Evolutionary conservation across 306 rosid species (phyloP).

Genomic region (Trifolium pratense): DNA sequence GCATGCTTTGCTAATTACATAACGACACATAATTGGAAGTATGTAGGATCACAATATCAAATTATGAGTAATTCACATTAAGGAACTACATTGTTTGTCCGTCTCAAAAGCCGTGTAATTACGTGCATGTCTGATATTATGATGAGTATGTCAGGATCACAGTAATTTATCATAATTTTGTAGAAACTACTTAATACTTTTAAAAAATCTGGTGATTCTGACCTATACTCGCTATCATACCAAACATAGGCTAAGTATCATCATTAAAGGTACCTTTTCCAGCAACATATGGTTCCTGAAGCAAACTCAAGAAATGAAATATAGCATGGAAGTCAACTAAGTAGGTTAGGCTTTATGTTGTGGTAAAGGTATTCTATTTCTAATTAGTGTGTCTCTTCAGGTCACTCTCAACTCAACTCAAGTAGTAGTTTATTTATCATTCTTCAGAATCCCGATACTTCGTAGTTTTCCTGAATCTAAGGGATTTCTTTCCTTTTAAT

Average conservation of each 20-base stretch:
- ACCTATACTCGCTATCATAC: slow-evolving; percentile 28
- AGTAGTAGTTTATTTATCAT: slow-evolving; percentile 20
- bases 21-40: slow-evolving; percentile 7
- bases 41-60: not conserved
- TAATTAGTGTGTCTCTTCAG: slow-evolving; percentile 38
- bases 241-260: not conserved
- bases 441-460: slow-evolving; percentile 27
- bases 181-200: too few species aligned
- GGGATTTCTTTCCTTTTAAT: slow-evolving; percentile 31
- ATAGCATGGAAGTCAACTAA: slow-evolving; percentile 32
- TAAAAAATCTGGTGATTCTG: too few species aligned
- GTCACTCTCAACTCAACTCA: slow-evolving; percentile 19
- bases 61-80: too few species aligned
- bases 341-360: slow-evolving; percentile 37
- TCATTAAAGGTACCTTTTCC: slow-evolving; percentile 4
- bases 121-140: too few species aligned
- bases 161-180: too few species aligned
- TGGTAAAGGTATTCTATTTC: not conserved
- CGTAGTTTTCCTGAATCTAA: slow-evolving; percentile 25
- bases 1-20: not conserved
- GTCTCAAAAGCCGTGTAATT: slow-evolving; percentile 16
- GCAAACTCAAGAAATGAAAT: slow-evolving; percentile 20
- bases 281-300: not conserved
- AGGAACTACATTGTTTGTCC: slow-evolving; percentile 6
- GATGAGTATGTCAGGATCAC: too few species aligned